Evolutionary conservation across 2,329 filamentous ascomycete genomes (phyloP).

Genomic region (Fusarium bulbicola): DNA sequence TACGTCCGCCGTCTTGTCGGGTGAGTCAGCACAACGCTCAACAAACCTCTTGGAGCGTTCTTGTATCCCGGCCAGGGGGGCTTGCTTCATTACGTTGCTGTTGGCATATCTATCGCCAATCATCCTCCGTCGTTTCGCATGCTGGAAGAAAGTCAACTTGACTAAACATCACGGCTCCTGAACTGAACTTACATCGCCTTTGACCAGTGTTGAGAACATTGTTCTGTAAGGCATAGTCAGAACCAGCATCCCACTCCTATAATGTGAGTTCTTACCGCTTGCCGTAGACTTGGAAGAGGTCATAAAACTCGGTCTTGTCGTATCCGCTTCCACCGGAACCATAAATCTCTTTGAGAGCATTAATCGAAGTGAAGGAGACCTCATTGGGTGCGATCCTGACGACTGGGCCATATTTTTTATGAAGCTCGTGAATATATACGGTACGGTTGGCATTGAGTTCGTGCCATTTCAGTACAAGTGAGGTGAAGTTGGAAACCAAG

Average conservation of each 20-base stretch:
- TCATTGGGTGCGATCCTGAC: constrained; percentile 68
- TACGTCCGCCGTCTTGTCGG: constrained; percentile 62
- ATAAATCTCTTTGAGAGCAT: constrained; percentile 71
- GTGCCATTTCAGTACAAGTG: constrained; percentile 62
- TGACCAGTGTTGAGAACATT: constrained; percentile 68
- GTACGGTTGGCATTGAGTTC: constrained; percentile 64
- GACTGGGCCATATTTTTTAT: constrained; percentile 63
- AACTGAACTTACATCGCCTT: constrained; percentile 56
- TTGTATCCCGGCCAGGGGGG: constrained; percentile 65
- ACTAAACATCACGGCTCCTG: neutral
- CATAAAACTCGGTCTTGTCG: constrained; percentile 72
- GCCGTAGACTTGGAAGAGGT: constrained; percentile 67
- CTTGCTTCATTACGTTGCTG: constrained; percentile 68
- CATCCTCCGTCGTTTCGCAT: constrained; percentile 69
- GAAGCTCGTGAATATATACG: constrained; percentile 63
- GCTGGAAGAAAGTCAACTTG: constrained; percentile 51
- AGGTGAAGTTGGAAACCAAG: constrained; percentile 57
- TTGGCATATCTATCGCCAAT: constrained; percentile 75
- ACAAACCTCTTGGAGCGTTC: constrained; percentile 66
- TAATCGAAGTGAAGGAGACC: constrained; percentile 65
- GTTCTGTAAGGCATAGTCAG: constrained; percentile 51
- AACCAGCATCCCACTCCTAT: too few species aligned
- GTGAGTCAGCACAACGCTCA: constrained; percentile 58
- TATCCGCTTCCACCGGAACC: constrained; percentile 69
- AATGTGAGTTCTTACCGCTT: constrained; percentile 54